Conservation (phyloP, 2,329 filamentous ascomycete species). For the Colletotrichum caudatum region DNA sequence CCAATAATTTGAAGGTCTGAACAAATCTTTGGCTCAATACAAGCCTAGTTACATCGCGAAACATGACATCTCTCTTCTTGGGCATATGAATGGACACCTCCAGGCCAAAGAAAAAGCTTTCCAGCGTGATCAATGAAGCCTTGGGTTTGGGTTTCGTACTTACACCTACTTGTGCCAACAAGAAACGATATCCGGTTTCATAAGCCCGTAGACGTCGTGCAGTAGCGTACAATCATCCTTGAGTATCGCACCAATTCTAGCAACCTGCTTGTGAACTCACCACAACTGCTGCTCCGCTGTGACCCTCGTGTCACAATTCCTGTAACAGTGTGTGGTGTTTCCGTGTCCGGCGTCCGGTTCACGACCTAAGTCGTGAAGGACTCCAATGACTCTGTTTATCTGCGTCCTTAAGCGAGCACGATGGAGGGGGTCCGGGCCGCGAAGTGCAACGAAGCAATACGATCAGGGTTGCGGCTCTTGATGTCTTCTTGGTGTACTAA, state of each 20-base stretch:
- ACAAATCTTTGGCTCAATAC: background rate
- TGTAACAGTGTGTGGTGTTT: background rate
- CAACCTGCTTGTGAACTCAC: background rate
- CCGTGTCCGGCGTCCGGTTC: background rate
- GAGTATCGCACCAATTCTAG: background rate
- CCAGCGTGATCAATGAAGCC: conserved; percentile 43
- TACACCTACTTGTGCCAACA: conserved; percentile 47
- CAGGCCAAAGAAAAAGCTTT: conserved; percentile 9
- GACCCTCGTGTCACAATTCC: background rate
- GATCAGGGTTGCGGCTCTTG: conserved; percentile 17
- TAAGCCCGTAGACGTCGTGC: conserved; percentile 45
- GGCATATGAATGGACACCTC: background rate
- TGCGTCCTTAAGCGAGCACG: conserved; percentile 50
- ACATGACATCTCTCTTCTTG: background rate
- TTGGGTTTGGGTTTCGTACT: conserved; percentile 22
- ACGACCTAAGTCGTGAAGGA: conserved; percentile 44
- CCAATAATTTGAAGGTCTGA: background rate
- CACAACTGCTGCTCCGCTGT: background rate
- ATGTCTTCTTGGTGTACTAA: conserved; percentile 32
- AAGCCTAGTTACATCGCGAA: background rate
- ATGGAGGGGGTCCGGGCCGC: conserved; percentile 54
- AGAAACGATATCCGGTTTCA: conserved; percentile 46
- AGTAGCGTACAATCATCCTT: conserved; percentile 38
- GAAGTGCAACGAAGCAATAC: conserved; percentile 46
- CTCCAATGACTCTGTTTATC: conserved; percentile 51